Evolutionary conservation across 2,329 filamentous ascomycete species (phyloP), one percentile per base, ranked within the genome.

Genomic region (Tolypocladium nubicola): DNA sequence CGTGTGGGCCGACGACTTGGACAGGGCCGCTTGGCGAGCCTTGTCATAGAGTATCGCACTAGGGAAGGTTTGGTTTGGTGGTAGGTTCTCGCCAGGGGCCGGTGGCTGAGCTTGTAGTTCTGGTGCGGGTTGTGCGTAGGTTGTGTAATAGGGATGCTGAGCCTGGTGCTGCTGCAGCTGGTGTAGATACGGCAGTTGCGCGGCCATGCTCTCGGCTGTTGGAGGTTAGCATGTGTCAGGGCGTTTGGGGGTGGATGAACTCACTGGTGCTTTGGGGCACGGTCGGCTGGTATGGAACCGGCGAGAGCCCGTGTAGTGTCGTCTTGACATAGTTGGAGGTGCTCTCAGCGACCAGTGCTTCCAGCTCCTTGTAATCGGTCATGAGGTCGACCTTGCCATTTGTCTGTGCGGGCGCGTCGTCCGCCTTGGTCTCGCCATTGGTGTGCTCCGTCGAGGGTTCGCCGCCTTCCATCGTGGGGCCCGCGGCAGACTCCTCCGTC

Each of bases 41-140:
- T 79, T 77, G 59, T 84, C 81, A 58, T 84, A 85, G 1, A 85
- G 68, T 1, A 79, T 73, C 0, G 80, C 74, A 23, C 79, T 84
- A 0, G 81, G 76, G 23, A 75, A 78, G 5, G 75, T 77, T 60
- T 85, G 82, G 53, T 82, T 80, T 0, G 82, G 82, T 4, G 82
- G 82, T 0, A 84, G 65, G 33, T 73, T 73, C 41, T 73, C 69
- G 2, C 69, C 68, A 14, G 66, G 67, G 3, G 62, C 66, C 6
- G 65, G 66, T 14, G 61, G 67, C 16, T 61, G 69, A 9, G 62
- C 66, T 33, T 59, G 61, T 38, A 63, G 67, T 54, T 75, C 72
- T n/a, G 75, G 61, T 62, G 71, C 57, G 64, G 71, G 63, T 53
- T 68, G 70, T 1, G 67, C 62, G 53, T 71, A 74, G 26, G 65